A percentile compares a stretch with the other conserved stretches of the same genome.
phyloP scores from a whole-genome alignment of 176 grass and related monocot species.

The Hordeum vulgare region MorexV3_pseudomolecules_assembly NC_058518.1:43896661-43897160 shows the following conservation, averaged over 20 bases:
- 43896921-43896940: background rate
- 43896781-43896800: constrained; percentile 46
- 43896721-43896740: no score
- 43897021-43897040: no score
- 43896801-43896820: constrained; percentile 51
- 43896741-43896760: no score
- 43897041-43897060: no score
- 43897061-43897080: constrained; percentile 14
- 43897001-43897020: constrained; percentile 30
- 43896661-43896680: no score
- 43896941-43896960: no score
- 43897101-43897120: background rate
- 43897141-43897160: no score
- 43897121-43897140: no score
- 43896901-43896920: background rate
- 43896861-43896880: constrained; percentile 11
- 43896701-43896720: no score
- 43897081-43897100: constrained; percentile 8
- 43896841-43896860: constrained; percentile 26
- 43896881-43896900: background rate
- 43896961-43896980: background rate
- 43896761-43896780: no score
- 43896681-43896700: no score
- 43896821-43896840: constrained; percentile 65
- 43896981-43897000: background rate